Conservation (phyloP, 2,329 filamentous ascomycete genomes). For the Fonsecaea pugnacius region DNA sequence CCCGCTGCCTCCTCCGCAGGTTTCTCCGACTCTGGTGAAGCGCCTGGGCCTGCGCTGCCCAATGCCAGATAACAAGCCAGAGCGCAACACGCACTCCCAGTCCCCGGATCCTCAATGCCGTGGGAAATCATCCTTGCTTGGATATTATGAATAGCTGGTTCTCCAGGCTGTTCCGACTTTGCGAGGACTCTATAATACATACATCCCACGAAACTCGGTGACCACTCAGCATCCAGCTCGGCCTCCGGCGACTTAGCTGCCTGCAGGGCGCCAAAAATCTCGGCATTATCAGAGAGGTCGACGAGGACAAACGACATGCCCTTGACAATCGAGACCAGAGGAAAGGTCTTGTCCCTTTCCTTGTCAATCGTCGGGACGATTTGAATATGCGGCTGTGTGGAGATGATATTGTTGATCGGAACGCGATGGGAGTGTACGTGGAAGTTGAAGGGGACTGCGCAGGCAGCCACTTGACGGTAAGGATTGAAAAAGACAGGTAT, state of each 20-base stretch:
- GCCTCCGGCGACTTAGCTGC: slow-evolving; percentile 38
- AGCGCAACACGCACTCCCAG: slow-evolving; percentile 66
- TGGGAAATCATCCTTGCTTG: slow-evolving; percentile 42
- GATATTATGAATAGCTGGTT: slow-evolving; percentile 40
- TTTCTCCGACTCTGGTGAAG: slow-evolving; percentile 20
- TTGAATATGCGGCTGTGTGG: slow-evolving; percentile 38
- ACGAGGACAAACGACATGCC: slow-evolving; percentile 64
- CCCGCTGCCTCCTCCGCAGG: slow-evolving; percentile 51
- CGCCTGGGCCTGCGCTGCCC: neutral
- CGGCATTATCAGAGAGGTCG: slow-evolving; percentile 39
- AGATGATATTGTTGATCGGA: slow-evolving; percentile 39
- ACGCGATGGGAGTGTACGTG: slow-evolving; percentile 59
- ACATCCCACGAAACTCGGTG: slow-evolving; percentile 39
- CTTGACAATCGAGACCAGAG: slow-evolving; percentile 67
- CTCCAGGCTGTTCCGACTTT: slow-evolving; percentile 35
- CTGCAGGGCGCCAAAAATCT: slow-evolving; percentile 36
- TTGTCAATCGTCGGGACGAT: slow-evolving; percentile 38
- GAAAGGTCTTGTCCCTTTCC: slow-evolving; percentile 45
- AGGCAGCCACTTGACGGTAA: slow-evolving; percentile 55
- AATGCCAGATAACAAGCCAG: slow-evolving; percentile 61
- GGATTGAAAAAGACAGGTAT: slow-evolving; percentile 51
- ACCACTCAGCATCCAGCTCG: slow-evolving; percentile 41
- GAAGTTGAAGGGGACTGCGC: slow-evolving; percentile 69
- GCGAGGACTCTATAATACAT: slow-evolving; percentile 42
- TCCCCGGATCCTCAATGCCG: slow-evolving; percentile 63